Evolutionary conservation across 1,139 yeast genomes (phyloP), one percentile per base, ranked within the genome.

Genomic region (Eremothecium coryli): DNA sequence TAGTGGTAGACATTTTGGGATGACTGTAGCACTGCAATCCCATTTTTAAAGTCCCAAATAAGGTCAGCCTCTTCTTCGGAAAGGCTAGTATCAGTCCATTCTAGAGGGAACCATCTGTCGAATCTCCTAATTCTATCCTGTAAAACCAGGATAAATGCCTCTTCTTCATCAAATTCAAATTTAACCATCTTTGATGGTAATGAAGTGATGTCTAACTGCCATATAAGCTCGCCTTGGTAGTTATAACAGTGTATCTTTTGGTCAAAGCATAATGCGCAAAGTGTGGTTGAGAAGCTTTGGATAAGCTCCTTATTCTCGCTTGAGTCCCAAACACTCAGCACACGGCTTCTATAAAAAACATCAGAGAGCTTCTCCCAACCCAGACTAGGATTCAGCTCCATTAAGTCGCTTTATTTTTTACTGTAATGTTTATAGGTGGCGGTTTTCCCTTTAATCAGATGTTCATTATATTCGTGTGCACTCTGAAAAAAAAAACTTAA

Each of bases 291-390:
- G n/a, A 48, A 36, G 3, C 45, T 42, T 34, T 41, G 43, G 11
- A 28, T 37, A n/a, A 37, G 16, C 9, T 38, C 29, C 3, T 40
- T 39, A 12, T 35, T 37, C 9, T 33, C 33, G 15, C 48, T 48
- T 49, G 52, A 45, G 26, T 43, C 38, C 25, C 52, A 36, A 8
- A 35, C 36, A 26, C 46, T 38, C 25, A 55, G 29, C 17, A 33
- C 59, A 20, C 70, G 56, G 17, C 66, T 62, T 38, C 75, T 62
- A 46, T 80, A 80, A 49, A 68, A 77, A 3, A 74, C 79, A 50
- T 76, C 73, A 35, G 67, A 72, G 21, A 78, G 63, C 45, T 70
- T 64, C 53, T 77, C 84, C 86, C 86, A 78, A 34, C 65, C 64
- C 35, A 65, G 52, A 43, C 71, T 67, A 6, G 74, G 75, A 46